These are phyloP conservation scores for Basidioascus undulatus DNA, from an alignment of 768 basidiomycete genomes.

Conservation along the genomic window DNA sequence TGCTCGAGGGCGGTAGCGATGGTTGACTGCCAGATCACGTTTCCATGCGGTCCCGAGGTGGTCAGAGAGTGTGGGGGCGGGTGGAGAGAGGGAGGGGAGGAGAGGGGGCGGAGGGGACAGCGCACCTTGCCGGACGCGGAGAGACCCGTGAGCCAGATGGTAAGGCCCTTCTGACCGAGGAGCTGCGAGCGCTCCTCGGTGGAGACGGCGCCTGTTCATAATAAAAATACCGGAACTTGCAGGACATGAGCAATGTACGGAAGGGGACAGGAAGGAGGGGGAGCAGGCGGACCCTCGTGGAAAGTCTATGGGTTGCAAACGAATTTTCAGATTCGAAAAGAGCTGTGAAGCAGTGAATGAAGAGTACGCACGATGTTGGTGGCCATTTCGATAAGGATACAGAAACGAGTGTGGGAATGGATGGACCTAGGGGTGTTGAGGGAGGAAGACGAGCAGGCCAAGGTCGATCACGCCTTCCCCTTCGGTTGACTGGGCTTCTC, in stretches of 20 bases:
- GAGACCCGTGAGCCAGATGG: slow-evolving; percentile 90
- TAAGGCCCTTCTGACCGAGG: slow-evolving; percentile 59
- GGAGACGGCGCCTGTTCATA: slow-evolving; percentile 55
- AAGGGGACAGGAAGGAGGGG: neutral
- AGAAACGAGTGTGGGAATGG: no score
- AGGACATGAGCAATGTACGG: neutral
- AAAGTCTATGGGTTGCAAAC: neutral
- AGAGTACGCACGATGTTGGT: no score
- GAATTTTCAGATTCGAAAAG: no score
- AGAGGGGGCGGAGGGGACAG: no score
- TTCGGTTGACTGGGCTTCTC: no score
- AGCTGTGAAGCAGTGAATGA: no score
- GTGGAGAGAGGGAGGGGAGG: neutral
- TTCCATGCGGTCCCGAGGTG: neutral
- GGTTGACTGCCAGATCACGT: slow-evolving; percentile 41
- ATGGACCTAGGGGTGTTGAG: no score
- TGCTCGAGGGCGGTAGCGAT: slow-evolving; percentile 94
- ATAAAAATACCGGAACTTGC: neutral
- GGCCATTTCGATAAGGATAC: no score
- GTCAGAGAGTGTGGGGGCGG: neutral
- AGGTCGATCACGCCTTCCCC: no score
- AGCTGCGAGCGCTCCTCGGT: slow-evolving; percentile 38
- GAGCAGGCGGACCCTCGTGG: neutral
- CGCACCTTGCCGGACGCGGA: slow-evolving; percentile 80
- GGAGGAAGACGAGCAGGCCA: no score